Evolutionary conservation across 495 filamentous ascomycete genomes (phyloP).

Genomic region (Penicillium macrosclerotiorum): DNA sequence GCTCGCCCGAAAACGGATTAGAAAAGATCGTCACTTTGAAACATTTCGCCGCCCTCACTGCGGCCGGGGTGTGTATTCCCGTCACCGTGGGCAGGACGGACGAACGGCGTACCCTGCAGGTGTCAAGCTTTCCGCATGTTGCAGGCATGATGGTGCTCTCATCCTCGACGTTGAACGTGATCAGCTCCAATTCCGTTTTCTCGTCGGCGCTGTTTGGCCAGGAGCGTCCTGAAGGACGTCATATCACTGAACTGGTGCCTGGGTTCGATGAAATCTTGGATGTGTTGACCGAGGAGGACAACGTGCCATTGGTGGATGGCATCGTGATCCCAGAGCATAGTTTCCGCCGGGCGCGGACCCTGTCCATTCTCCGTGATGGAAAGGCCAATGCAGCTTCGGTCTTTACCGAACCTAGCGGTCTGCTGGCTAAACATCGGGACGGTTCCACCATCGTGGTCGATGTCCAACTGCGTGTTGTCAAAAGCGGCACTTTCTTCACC

Average conservation of each 20-base stretch:
- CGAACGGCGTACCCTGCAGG: constrained; percentile 63
- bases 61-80: constrained; percentile 73
- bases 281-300: constrained; percentile 81
- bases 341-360: constrained; percentile 83
- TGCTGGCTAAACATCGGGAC: constrained; percentile 84
- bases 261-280: constrained; percentile 80
- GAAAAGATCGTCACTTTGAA: constrained; percentile 64
- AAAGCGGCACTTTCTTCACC: constrained; percentile 64
- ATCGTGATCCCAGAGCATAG: constrained; percentile 95
- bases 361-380: constrained; percentile 78
- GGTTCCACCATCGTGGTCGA: constrained; percentile 89
- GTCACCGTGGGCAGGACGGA: constrained; percentile 68
- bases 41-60: constrained; percentile 78
- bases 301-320: constrained; percentile 79
- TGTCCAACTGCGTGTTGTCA: constrained; percentile 92
- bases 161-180: constrained; percentile 71
- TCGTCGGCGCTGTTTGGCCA: constrained; percentile 88
- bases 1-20: constrained; percentile 63
- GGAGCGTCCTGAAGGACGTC: constrained; percentile 72
- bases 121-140: constrained; percentile 95
- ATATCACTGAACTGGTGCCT: constrained; percentile 78
- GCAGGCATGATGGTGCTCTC: constrained; percentile 92
- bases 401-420: constrained; percentile 76
- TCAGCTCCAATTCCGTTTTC: constrained; percentile 92
- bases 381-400: constrained; percentile 67